phyloP scores from a whole-genome alignment of 2,329 filamentous ascomycete species.

The Fusarium nurragi region DNA sequence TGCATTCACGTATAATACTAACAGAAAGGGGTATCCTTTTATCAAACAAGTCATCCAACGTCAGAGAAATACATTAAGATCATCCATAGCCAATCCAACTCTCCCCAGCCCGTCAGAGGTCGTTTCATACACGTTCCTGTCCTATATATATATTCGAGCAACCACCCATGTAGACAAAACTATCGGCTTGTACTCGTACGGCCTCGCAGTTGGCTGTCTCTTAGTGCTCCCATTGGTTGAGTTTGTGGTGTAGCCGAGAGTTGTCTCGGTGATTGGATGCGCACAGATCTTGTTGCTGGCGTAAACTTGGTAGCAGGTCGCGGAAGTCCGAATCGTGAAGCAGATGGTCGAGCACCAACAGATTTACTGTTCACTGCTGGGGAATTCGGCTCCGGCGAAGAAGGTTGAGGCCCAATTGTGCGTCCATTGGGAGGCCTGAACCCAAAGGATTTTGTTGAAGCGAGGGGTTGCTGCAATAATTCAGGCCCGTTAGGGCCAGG shows the following conservation, averaged over 20 bases:
- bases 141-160: slow-evolving; percentile 11
- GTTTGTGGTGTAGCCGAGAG: slow-evolving; percentile 27
- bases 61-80: slow-evolving; percentile 28
- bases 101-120: neutral
- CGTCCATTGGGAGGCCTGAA: slow-evolving; percentile 15
- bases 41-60: slow-evolving; percentile 36
- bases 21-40: slow-evolving; percentile 43
- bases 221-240: slow-evolving; percentile 6
- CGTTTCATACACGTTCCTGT: neutral
- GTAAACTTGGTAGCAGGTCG: slow-evolving; percentile 15
- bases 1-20: slow-evolving; percentile 28
- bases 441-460: slow-evolving; percentile 19
- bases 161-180: neutral
- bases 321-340: slow-evolving; percentile 18
- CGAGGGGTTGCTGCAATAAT: slow-evolving; percentile 7
- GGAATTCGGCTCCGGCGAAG: slow-evolving; percentile 14
- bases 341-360: slow-evolving; percentile 28
- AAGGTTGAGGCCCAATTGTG: slow-evolving; percentile 12
- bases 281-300: slow-evolving; percentile 38
- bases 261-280: slow-evolving; percentile 38
- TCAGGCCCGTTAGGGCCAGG: neutral
- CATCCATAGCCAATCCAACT: slow-evolving; percentile 4
- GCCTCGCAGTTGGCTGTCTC: slow-evolving; percentile 10
- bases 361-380: slow-evolving; percentile 30
- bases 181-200: slow-evolving; percentile 18